Evolutionary conservation across 139 green algal genomes (phyloP).

Genomic region (Trebouxia sp.): DNA sequence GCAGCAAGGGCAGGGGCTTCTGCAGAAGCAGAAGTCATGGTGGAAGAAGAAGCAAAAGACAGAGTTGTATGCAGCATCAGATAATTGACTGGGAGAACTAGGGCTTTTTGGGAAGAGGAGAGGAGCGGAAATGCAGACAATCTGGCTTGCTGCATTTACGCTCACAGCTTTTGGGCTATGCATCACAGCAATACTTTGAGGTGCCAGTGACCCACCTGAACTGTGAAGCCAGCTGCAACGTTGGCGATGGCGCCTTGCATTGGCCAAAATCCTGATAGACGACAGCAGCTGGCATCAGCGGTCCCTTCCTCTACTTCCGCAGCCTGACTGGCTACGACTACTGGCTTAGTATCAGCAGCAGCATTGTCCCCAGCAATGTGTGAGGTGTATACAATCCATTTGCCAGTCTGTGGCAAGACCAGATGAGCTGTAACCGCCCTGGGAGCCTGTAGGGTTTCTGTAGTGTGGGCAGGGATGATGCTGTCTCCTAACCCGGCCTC

Average conservation of each 20-base stretch:
- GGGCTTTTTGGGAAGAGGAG: too few species aligned
- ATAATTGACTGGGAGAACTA: too few species aligned
- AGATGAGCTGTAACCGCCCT: background rate
- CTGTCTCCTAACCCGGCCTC: background rate
- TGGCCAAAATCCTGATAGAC: conserved; percentile 32
- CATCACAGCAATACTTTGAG: too few species aligned
- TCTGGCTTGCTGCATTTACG: too few species aligned
- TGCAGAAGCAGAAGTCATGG: too few species aligned
- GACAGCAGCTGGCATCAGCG: background rate
- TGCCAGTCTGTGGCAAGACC: background rate
- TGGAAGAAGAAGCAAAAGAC: background rate
- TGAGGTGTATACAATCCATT: background rate
- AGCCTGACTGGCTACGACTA: background rate
- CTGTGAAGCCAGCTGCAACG: conserved; percentile 30
- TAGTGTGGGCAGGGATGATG: background rate
- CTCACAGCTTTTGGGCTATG: too few species aligned
- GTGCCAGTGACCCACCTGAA: too few species aligned
- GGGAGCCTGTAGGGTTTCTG: background rate
- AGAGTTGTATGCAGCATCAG: background rate
- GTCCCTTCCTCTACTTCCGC: conserved; percentile 28
- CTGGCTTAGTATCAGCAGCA: background rate
- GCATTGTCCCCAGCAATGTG: background rate
- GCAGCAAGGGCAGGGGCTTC: too few species aligned
- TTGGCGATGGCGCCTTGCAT: conserved; percentile 31
- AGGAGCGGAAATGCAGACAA: too few species aligned